phyloP scores from a whole-genome alignment of 139 green algal genomes.

The Closterium sp. region DNA sequence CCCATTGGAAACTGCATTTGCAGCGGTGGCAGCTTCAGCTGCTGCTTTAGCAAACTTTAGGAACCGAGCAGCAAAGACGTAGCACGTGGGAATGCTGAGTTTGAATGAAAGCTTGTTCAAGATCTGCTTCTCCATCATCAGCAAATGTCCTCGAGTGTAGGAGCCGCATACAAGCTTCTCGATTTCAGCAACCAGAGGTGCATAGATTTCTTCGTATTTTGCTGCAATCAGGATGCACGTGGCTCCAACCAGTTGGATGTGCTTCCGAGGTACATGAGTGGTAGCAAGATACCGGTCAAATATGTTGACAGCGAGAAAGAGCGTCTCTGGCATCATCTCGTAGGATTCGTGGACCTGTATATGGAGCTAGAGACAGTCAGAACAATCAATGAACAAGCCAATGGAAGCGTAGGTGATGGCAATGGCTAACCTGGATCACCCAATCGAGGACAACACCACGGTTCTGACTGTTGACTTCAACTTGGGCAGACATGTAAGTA shows the following conservation, averaged over 20 bases:
- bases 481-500: constrained; percentile 66
- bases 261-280: constrained; percentile 79
- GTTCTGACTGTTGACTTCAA: constrained; percentile 91
- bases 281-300: constrained; percentile 92
- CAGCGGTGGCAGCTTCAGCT: not conserved
- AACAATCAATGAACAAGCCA: not conserved
- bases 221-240: constrained; percentile 93
- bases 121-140: constrained; percentile 94
- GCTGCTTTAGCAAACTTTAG: constrained; percentile 72
- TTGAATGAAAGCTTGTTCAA: constrained; percentile 92
- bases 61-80: constrained; percentile 86
- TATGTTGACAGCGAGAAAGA: constrained; percentile 91
- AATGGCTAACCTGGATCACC: constrained; percentile 77
- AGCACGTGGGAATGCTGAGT: constrained; percentile 80
- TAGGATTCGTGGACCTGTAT: constrained; percentile 87
- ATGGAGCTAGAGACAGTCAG: not conserved
- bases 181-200: constrained; percentile 94
- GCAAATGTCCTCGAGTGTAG: constrained; percentile 92
- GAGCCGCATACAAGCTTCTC: constrained; percentile 96
- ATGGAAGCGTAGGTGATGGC: not conserved
- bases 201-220: constrained; percentile 99
- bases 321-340: constrained; percentile 97
- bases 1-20: not conserved
- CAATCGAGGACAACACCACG: constrained; percentile 93
- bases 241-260: constrained; percentile 95